phyloP scores from a whole-genome alignment of 495 filamentous ascomycete genomes.

The Poronia punctata region DNA sequence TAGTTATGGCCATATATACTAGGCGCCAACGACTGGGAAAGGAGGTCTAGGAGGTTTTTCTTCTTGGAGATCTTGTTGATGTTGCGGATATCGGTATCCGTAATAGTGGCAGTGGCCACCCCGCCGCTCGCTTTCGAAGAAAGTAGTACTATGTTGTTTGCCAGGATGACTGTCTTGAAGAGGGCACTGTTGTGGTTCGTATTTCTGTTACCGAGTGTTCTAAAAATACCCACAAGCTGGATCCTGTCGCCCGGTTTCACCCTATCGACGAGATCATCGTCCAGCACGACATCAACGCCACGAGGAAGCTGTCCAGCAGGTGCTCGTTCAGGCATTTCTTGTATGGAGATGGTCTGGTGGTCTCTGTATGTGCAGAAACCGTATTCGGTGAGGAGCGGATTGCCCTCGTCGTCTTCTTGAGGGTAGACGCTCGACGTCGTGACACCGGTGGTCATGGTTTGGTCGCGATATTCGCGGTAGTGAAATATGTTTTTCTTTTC shows the following conservation, averaged over 20 bases:
- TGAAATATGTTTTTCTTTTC: conserved; percentile 78
- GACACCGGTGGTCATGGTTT: conserved; percentile 89
- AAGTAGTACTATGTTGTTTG: conserved; percentile 90
- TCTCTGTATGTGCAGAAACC: conserved; percentile 93
- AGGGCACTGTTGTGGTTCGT: conserved; percentile 77
- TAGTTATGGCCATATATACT: conserved; percentile 97
- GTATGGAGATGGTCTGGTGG: conserved; percentile 96
- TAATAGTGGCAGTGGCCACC: conserved; percentile 84
- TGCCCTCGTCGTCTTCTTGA: conserved; percentile 81
- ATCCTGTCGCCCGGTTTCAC: conserved; percentile 95
- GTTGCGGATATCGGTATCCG: conserved; percentile 96
- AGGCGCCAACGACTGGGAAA: conserved; percentile 95
- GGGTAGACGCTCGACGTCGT: conserved; percentile 88
- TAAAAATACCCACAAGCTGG: conserved; percentile 89
- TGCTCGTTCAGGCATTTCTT: conserved; percentile 98
- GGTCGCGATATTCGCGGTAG: conserved; percentile 82
- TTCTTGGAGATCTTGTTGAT: conserved; percentile 98
- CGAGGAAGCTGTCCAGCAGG: conserved; percentile 93
- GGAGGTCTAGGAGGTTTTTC: conserved; percentile 82
- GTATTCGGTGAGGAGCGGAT: conserved; percentile 84
- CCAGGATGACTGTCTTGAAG: conserved; percentile 87
- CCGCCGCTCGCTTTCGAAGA: conserved; percentile 95
- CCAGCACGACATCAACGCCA: conserved; percentile 94
- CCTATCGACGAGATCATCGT: conserved; percentile 92
- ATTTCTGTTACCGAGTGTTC: conserved; percentile 90